Conservation (phyloP, 192 early-diverging fungal species). For the Linnemannia exigua region DNA sequence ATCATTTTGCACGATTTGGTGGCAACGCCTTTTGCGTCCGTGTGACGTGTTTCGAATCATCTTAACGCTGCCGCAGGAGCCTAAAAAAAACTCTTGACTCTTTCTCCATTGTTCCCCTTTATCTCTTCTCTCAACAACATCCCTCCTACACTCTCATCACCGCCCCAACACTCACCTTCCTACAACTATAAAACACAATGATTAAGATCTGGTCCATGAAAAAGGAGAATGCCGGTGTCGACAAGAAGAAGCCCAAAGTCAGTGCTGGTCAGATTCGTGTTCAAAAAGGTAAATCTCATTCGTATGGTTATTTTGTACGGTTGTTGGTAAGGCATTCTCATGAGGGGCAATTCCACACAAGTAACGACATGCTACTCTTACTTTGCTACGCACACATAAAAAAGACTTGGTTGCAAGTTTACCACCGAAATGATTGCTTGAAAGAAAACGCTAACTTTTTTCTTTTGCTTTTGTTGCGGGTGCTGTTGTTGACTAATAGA, state of each 20-base stretch:
- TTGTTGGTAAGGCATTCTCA: neutral
- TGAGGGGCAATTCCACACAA: neutral
- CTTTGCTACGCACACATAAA: too few relatives aligned
- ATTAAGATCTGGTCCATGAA: constrained; percentile 93
- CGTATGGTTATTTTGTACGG: neutral
- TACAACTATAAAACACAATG: constrained; percentile 61
- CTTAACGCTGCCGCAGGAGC: neutral
- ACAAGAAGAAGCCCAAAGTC: constrained; percentile 83
- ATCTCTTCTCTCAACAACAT: neutral
- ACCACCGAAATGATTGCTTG: neutral
- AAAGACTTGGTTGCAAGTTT: neutral
- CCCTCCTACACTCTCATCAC: neutral
- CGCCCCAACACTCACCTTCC: neutral
- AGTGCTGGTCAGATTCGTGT: constrained; percentile 91
- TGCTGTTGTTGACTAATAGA: constrained; percentile 66
- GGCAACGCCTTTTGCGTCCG: neutral
- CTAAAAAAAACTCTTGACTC: neutral
- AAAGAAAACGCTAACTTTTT: neutral
- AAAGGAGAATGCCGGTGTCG: constrained; percentile 79
- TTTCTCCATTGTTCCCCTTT: neutral
- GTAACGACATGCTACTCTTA: neutral
- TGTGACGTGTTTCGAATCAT: constrained; percentile 6
- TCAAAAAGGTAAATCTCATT: constrained; percentile 84
- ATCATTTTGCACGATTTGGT: too few relatives aligned
- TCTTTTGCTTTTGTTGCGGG: neutral